Conservation (phyloP, 2,329 filamentous ascomycete species). For the Madurella fahalii region DNA sequence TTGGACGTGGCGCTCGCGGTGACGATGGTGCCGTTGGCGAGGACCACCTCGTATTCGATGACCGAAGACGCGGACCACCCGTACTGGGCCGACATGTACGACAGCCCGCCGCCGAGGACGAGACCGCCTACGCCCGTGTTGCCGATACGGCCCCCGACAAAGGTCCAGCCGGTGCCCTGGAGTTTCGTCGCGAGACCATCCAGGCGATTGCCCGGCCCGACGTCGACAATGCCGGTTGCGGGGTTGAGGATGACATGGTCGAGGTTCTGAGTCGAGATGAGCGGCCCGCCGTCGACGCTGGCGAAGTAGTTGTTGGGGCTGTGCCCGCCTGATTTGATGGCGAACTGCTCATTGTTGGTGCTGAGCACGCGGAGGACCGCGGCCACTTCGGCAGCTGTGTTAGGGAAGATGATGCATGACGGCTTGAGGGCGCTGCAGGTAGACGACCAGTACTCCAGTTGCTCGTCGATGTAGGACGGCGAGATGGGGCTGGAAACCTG, state of each 20-base stretch:
- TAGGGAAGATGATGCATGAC: constrained; percentile 23
- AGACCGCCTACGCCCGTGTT: constrained; percentile 46
- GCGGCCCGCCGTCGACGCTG: constrained; percentile 45
- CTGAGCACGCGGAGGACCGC: constrained; percentile 17
- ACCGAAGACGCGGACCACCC: constrained; percentile 40
- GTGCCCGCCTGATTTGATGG: constrained; percentile 55
- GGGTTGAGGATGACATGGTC: constrained; percentile 37
- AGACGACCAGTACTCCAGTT: constrained; percentile 23
- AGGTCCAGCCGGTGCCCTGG: constrained; percentile 39
- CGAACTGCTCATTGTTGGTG: constrained; percentile 37
- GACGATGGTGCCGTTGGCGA: constrained; percentile 34
- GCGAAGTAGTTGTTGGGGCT: constrained; percentile 51
- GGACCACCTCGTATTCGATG: constrained; percentile 36
- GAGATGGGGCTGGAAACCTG: constrained; percentile 13
- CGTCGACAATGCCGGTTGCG: constrained; percentile 20
- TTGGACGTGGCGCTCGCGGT: constrained; percentile 14
- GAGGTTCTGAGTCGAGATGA: constrained; percentile 46
- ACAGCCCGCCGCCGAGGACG: constrained; percentile 45
- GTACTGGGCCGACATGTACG: constrained; percentile 26
- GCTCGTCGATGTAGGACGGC: constrained; percentile 15
- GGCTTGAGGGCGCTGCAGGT: constrained; percentile 21
- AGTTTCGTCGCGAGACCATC: constrained; percentile 39
- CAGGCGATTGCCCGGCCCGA: constrained; percentile 46
- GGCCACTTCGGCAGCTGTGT: constrained; percentile 19
- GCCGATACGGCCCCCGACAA: constrained; percentile 43